Evolutionary conservation across 805 yeast genomes (phyloP), one percentile per base, ranked within the genome.

Genomic region (Candida boleticola): DNA sequence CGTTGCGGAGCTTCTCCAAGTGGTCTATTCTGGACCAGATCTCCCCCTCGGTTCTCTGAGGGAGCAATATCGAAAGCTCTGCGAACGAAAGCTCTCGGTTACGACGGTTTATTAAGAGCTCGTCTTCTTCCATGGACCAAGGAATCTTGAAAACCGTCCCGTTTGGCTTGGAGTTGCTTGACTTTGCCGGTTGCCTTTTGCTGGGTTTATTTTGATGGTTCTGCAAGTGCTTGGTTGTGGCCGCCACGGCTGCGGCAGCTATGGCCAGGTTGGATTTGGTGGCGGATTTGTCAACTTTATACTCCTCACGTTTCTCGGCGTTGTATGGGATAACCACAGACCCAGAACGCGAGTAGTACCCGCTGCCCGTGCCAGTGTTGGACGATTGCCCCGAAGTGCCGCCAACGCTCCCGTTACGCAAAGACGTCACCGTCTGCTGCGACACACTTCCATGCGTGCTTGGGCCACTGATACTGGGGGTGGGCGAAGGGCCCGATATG

Each of bases 121-220:
- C 85, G 61, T 88, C 95, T 60, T 88, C 95, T 40, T 85, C 93
- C 52, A 66, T 63, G 2, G 76, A 62, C 81, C 81, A 77, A 1
- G 76, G 73, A 29, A 70, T 60, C 34, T 58, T 58, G 29, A 60
- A 48, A 13, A 51, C 44, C 16, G 56, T 50, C 17, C 29, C 39
- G 14, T 22, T 22, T 14, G 26, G 5, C 14, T 27, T 25, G 14
- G 22, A 5, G 35, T 13, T 31, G 14, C 31, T 17, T 4, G 31
- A 20, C 16, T 29, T 22, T 14, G 34, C 26, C 13, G 38, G 23
- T 21, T 36, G 14, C 40, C 45, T 49, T 3, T 20, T 33, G 25
- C 39, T 42, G 25, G 42, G 34, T 11, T 22, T 38, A 4, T 18
- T 18, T 30, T 40, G 21, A 34, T 37, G 26, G 39, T 31, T 30